Evolutionary conservation across 257 asterid species (phyloP).

Genomic region (Solanum clarkiae): DNA sequence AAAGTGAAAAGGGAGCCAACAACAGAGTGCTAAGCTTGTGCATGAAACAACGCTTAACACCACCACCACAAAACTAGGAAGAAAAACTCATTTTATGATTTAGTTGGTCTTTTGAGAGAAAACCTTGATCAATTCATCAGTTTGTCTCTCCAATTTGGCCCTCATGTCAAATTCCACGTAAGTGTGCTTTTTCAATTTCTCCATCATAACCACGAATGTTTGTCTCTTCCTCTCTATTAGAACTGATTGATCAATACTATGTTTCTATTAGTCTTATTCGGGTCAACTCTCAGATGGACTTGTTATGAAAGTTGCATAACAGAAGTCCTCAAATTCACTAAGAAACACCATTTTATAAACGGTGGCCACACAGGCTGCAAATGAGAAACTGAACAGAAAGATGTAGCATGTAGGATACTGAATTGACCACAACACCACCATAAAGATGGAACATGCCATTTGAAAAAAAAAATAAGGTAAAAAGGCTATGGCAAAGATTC

Average conservation of each 20-base stretch:
- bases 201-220: background rate
- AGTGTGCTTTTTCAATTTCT: background rate
- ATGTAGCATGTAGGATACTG: background rate
- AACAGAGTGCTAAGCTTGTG: background rate
- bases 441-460: background rate
- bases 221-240: background rate
- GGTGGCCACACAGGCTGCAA: background rate
- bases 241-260: background rate
- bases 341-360: background rate
- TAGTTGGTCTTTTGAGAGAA: background rate
- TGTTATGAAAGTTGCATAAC: background rate
- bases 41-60: background rate
- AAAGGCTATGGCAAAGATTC: background rate
- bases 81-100: background rate
- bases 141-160: background rate
- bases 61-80: background rate
- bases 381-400: background rate
- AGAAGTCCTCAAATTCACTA: background rate
- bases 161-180: background rate
- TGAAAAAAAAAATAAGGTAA: background rate
- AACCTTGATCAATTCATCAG: background rate
- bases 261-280: background rate
- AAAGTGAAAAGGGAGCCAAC: background rate
- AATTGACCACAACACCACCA: background rate
- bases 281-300: background rate